Percentiles rank a stretch among this genome's conserved stretches.
phyloP scores from a whole-genome alignment of 805 yeast genomes.

The Metschnikowia bowlesiae region DNA sequence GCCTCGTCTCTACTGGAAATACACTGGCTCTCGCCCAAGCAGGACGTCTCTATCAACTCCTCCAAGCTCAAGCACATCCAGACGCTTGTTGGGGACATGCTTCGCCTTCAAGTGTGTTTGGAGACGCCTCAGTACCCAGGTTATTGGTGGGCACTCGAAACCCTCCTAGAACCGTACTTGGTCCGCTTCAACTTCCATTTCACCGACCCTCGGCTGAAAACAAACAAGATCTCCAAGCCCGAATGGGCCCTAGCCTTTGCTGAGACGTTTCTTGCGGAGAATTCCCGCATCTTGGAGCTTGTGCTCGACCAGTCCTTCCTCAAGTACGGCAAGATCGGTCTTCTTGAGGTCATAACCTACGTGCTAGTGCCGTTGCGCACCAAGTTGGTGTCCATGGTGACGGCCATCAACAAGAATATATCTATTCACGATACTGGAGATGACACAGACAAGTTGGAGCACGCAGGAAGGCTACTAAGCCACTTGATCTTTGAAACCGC shows the following conservation, averaged over 20 bases:
- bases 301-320: conserved; percentile 34
- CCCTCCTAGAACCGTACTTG: conserved; percentile 42
- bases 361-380: conserved; percentile 43
- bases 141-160: conserved; percentile 49
- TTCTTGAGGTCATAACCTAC: conserved; percentile 41
- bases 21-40: conserved; percentile 23
- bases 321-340: conserved; percentile 24
- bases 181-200: conserved; percentile 60
- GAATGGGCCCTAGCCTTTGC: conserved; percentile 63
- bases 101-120: conserved; percentile 29
- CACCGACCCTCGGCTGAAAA: conserved; percentile 45
- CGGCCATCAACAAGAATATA: conserved; percentile 21
- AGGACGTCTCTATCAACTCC: conserved; percentile 12
- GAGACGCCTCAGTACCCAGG: conserved; percentile 28
- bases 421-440: conserved; percentile 15
- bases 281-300: conserved; percentile 37
- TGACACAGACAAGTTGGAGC: conserved; percentile 18
- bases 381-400: conserved; percentile 33
- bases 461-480: conserved; percentile 46
- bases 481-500: conserved; percentile 58
- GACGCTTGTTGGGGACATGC: conserved; percentile 14
- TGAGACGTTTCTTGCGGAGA: conserved; percentile 38
- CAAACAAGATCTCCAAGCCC: conserved; percentile 63
- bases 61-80: conserved; percentile 9
- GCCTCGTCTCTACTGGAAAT: conserved; percentile 12